A percentile compares a stretch with the other conserved stretches of the same genome.
Conservation (phyloP, 768 basidiomycete species). For the Pleurotus citrinopileatus region DNA sequence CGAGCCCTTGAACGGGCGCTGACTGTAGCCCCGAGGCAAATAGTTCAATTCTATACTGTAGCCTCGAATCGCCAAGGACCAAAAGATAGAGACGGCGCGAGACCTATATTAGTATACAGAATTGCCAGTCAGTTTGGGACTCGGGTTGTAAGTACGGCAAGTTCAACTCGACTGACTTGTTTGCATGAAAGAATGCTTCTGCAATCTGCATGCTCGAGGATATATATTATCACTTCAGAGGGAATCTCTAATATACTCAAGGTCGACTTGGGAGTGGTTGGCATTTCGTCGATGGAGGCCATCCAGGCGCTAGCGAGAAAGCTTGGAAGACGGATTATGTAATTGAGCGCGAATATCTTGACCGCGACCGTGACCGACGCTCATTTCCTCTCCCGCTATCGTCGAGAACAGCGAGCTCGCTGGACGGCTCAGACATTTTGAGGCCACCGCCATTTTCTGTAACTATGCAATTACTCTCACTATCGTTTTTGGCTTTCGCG, state of each 20-base stretch:
- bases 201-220: not conserved
- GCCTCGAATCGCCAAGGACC: not conserved
- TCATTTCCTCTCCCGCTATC: slow-evolving; percentile 13
- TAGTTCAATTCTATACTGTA: not conserved
- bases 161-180: not conserved
- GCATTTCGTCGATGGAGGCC: too few species aligned
- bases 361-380: too few species aligned
- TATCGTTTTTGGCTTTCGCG: slow-evolving; percentile 39
- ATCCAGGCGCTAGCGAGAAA: too few species aligned
- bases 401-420: slow-evolving; percentile 41
- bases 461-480: slow-evolving; percentile 67
- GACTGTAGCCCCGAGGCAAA: not conserved
- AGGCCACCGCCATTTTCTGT: slow-evolving; percentile 46
- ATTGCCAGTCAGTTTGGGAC: too few species aligned
- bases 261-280: too few species aligned
- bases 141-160: not conserved
- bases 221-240: not conserved
- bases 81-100: not conserved
- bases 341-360: too few species aligned
- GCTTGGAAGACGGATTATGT: too few species aligned
- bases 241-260: too few species aligned
- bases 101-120: slow-evolving; percentile 8
- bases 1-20: not conserved
- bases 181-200: not conserved
- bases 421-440: slow-evolving; percentile 50